phyloP scores from a whole-genome alignment of 2,329 filamentous ascomycete species.

The Claviceps maximensis region DNA sequence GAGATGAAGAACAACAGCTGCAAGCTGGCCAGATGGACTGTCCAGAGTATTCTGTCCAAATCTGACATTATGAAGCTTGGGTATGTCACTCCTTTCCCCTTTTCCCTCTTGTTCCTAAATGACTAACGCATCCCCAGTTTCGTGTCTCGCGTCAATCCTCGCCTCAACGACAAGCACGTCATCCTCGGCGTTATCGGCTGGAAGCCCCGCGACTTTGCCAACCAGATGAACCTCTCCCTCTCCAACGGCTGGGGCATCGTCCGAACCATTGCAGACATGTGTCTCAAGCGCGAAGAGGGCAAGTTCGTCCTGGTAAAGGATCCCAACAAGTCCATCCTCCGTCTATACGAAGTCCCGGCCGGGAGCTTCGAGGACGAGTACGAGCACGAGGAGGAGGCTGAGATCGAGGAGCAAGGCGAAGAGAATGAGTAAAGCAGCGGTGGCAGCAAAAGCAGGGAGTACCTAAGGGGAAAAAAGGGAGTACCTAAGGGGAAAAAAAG shows the following conservation, averaged over 20 bases:
- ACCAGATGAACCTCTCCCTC: constrained; percentile 94
- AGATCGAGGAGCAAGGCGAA: constrained; percentile 31
- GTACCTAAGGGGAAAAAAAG: neutral
- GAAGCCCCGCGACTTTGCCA: constrained; percentile 94
- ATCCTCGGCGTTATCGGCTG: constrained; percentile 92
- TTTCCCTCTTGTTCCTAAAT: neutral
- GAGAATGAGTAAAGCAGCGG: constrained; percentile 15
- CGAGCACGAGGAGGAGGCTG: constrained; percentile 49
- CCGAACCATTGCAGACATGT: constrained; percentile 94
- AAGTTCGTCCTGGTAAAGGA: constrained; percentile 80
- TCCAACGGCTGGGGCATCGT: constrained; percentile 99
- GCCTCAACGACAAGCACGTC: constrained; percentile 85
- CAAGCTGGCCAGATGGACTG: constrained; percentile 96
- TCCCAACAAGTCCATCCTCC: constrained; percentile 90
- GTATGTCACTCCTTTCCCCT: constrained; percentile 32
- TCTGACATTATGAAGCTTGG: constrained; percentile 99
- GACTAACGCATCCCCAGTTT: constrained; percentile 46
- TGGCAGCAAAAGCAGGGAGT: neutral
- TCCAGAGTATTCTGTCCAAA: constrained; percentile 90
- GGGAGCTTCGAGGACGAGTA: constrained; percentile 85
- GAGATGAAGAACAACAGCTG: constrained; percentile 99
- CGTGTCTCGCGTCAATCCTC: constrained; percentile 86
- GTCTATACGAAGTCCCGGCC: constrained; percentile 80
- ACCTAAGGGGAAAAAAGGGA: neutral
- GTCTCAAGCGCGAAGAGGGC: constrained; percentile 61